Evolutionary conservation across 129 eudicot species (phyloP), one percentile per base, ranked within the genome.

Genomic region (Erigeron canadensis): DNA sequence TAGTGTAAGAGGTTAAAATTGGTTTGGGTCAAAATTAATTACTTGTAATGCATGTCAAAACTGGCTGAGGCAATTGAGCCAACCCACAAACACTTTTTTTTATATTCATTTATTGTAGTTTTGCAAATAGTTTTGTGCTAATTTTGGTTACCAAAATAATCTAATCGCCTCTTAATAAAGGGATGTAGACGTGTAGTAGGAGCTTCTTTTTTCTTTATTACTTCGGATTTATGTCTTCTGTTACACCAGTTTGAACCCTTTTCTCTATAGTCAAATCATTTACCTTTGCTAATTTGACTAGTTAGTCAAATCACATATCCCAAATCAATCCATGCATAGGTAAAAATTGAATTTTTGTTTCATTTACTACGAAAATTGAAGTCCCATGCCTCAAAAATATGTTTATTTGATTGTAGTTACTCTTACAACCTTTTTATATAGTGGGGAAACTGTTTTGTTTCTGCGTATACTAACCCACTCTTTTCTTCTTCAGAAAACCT

Each of bases 401-500:
- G 34, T 48, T 10, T 34, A 37, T 55, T 1, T 21, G 2, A 18
- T 19, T 50, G n/a, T 48, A 10, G 34, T 3, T 23, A 66, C 6
- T 6, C 11, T 54, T 54, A 8, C n/a, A 15, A n/a, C 17, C 28
- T 71, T n/a, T 15, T 11, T 72, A 10, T 12, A 2, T 43, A 15
- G 0, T 19, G 43, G 18, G 18, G 65, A 62, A 42, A 10, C 50
- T 42, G 48, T 53, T 71, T 40, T 43, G 57, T 54, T 56, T 17
- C 10, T 10, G n/a, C 56, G 17, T 38, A 28, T 28, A 51, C 54
- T 79, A 22, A 54, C 59, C 43, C 67, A 28, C 34, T 47, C 4
- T 22, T 42, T 63, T 70, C 4, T 38, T 81, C 70, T 83, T 74
- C 92, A 89, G 98, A 96, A 89, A 81, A 84, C 95, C 18, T 94